Evolutionary conservation across 495 filamentous ascomycete genomes (phyloP), one percentile per base, ranked within the genome.

Genomic region (Letharia columbiana): DNA sequence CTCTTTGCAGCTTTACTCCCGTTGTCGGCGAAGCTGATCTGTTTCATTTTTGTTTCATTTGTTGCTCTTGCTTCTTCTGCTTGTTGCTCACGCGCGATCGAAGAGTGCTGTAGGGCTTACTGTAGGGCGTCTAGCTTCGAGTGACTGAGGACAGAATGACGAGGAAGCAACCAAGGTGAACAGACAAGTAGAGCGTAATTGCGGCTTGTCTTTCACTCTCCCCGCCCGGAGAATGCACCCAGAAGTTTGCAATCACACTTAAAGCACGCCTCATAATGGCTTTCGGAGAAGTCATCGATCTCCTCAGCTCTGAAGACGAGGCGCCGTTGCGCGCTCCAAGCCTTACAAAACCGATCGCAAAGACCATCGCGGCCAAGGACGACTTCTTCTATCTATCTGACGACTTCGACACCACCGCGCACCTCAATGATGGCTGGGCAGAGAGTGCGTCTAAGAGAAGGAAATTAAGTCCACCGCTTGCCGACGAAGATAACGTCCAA

Each of bases 351-450:
- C 11, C n/a, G 23, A 45, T 69, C 37, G 50, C 37, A 33, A 44
- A 13, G 20, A 33, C 41, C 31, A 49, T 18, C 1, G 9, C 40
- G 47, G n/a, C 50, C 42, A 47, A 45, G 35, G 23, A 67, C 35
- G 35, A 60, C 35, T 58, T 66, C 20, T 54, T 56, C 12, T 73
- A 84, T 61, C 72, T 81, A 17, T 84, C 81, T 0, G 82, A 86
- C 66, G 81, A 85, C 33, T 77, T 82, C 65, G 81, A 84, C 63
- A 75, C 68, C 47, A 75, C 57, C 70, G 45, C 18, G 35, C 52
- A 17, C 11, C 5, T 56, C 70, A 75, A 73, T 66, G 75, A 81
- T 50, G 71, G 74, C 44, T 65, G 73, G 44, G 45, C 68, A 52
- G 73, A 76, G 45, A 74, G 76, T 37, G 75, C 76, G 0, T 37